Evolutionary conservation across 176 grass and related monocot species (phyloP), one percentile per base, ranked within the genome.

Genomic region (Oryza longistaminata): DNA sequence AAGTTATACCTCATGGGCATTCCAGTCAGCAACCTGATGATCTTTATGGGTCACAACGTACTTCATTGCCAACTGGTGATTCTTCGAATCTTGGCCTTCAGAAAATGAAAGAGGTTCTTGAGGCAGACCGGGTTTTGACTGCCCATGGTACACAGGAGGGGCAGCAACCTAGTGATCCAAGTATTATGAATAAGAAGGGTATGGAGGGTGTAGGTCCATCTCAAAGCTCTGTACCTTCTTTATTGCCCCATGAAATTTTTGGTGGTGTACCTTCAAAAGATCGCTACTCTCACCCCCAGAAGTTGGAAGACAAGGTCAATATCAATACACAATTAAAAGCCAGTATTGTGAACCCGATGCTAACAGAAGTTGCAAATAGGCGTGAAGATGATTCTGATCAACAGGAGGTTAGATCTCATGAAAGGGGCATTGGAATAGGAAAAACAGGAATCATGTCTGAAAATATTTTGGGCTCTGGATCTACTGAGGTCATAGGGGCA

Each of bases 91-190:
- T 84, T 72, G 75, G 72, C 62, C 80, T 87, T 92, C 72, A 61
- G 71, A 90, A 83, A 88, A 73, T 85, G 78, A 86, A 90, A 79
- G 93, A 95, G 53, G 66, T 64, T 76, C 76, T 79, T 75, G 85
- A 95, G 49, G 75, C 75, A 13, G 78, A 88, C 82, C 82, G 67
- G 58, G 87, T 92, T 78, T 71, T 86, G 85, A 53, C 83, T 50
- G 70, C 37, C 48, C 82, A 76, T 73, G 78, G 82, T 66, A 71
- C 83, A 64, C 25, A 45, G 25, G 77, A 81, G 71, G 83, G 68
- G 65, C 90, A 90, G 33, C 82, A 69, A 79, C 71, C 80, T 75
- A 82, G 60, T 82, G 83, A 79, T 81, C 74, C 85, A 74, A 62
- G 58, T 62, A 87, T 78, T 92, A 48, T 84, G 55, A 84, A 78